These are phyloP conservation scores for Chrysosporium keratinophilum DNA, from an alignment of 2,329 filamentous ascomycete species.

Conservation along the genomic window DNA sequence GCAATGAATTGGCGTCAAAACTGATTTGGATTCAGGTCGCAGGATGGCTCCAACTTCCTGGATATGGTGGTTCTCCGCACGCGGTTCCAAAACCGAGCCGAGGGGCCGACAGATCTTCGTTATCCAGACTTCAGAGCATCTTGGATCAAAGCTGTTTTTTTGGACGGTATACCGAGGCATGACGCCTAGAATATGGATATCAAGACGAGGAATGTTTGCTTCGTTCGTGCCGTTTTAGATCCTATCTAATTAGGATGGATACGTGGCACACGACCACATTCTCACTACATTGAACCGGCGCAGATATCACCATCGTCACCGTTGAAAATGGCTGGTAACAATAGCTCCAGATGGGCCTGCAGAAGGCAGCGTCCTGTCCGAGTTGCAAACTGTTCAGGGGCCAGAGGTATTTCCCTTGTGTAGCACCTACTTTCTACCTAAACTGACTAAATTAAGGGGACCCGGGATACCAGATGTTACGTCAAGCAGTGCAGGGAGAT, in stretches of 20 bases:
- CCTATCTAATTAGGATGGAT: neutral
- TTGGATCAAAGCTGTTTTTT: neutral
- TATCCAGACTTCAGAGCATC: neutral
- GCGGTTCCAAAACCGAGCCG: neutral
- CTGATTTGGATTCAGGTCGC: no score
- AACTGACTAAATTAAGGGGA: constrained; percentile 19
- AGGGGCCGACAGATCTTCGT: neutral
- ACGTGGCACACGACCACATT: no score
- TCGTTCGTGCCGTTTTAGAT: neutral
- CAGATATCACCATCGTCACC: neutral
- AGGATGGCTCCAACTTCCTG: no score
- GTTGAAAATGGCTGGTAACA: neutral
- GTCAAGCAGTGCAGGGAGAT: constrained; percentile 28
- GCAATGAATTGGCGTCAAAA: no score
- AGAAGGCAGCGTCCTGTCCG: constrained; percentile 18
- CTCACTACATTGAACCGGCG: neutral
- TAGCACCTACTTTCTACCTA: neutral
- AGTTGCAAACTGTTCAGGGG: constrained; percentile 24
- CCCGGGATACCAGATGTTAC: constrained; percentile 30
- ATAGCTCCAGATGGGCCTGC: constrained; percentile 7
- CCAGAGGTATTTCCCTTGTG: constrained; percentile 10
- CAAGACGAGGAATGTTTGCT: neutral
- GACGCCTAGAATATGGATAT: neutral
- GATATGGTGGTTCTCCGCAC: constrained; percentile 2
- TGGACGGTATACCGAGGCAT: neutral